phyloP scores from a whole-genome alignment of 768 basidiomycete genomes.

The Suillus variegatus region DNA sequence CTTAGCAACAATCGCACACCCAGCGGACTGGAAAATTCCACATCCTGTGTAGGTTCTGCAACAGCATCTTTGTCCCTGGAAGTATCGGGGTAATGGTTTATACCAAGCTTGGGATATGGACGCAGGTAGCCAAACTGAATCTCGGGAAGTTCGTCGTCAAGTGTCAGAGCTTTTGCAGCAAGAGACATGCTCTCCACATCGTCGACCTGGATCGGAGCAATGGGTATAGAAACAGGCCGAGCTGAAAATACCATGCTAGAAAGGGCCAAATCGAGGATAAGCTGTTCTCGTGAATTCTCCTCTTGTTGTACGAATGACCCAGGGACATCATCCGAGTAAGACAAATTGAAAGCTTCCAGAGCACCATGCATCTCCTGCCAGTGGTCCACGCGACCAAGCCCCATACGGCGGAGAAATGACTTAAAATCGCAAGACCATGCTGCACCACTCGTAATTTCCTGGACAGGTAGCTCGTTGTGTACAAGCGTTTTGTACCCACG shows the following conservation, averaged over 20 bases:
- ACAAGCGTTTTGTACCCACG: constrained; percentile 54
- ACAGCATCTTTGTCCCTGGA: constrained; percentile 25
- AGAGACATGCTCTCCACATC: constrained; percentile 59
- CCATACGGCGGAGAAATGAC: constrained; percentile 44
- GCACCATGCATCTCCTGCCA: constrained; percentile 36
- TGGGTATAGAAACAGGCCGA: constrained; percentile 36
- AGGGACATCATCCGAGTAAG: constrained; percentile 37
- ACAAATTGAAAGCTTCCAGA: constrained; percentile 47
- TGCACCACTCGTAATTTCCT: constrained; percentile 40
- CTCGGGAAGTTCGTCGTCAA: constrained; percentile 56
- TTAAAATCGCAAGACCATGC: constrained; percentile 57
- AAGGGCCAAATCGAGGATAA: constrained; percentile 63
- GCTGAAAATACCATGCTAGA: constrained; percentile 59
- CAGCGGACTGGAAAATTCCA: constrained; percentile 37
- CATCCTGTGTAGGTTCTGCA: constrained; percentile 12
- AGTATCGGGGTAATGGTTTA: constrained; percentile 29
- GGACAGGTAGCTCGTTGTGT: constrained; percentile 46
- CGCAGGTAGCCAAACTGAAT: constrained; percentile 63
- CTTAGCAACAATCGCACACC: constrained; percentile 65
- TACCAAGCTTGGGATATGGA: constrained; percentile 40
- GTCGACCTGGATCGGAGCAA: constrained; percentile 22
- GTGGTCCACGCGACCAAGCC: constrained; percentile 38
- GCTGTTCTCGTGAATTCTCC: constrained; percentile 55
- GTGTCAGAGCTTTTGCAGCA: constrained; percentile 48
- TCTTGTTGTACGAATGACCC: constrained; percentile 47